Conservation (phyloP, 1,284 basidiomycete genomes). For the Apiotrichum veenhuisii region DNA sequence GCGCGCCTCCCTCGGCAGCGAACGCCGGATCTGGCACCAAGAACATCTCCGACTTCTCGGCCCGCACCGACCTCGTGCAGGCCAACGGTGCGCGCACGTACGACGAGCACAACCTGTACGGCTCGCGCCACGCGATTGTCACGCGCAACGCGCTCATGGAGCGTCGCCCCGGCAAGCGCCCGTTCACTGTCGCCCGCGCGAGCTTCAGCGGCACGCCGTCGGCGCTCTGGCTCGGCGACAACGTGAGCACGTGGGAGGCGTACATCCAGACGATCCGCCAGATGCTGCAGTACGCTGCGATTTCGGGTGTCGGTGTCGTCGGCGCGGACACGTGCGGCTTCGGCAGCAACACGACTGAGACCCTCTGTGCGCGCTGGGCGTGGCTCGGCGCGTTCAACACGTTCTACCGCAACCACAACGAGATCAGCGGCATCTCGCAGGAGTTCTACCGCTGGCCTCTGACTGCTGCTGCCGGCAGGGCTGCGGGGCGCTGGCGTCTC, state of each 20-base stretch:
- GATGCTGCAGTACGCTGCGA: conserved; percentile 15
- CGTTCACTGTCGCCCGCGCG: conserved; percentile 67
- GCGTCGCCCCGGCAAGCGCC: conserved; percentile 59
- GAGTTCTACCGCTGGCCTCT: conserved; percentile 74
- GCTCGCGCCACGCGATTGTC: conserved; percentile 64
- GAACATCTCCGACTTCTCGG: conserved; percentile 34
- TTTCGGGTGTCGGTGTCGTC: conserved; percentile 54
- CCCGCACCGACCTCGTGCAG: conserved; percentile 56
- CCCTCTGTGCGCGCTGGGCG: conserved; percentile 70
- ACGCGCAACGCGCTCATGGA: conserved; percentile 62
- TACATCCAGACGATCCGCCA: conserved; percentile 13
- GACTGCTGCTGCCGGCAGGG: conserved; percentile 64
- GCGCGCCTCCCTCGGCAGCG: conserved; percentile 20
- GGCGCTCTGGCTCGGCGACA: conserved; percentile 64
- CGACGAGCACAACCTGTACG: conserved; percentile 62
- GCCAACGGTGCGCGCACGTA: conserved; percentile 63
- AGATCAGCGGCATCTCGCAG: conserved; percentile 48
- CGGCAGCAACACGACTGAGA: conserved; percentile 67
- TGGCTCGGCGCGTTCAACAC: conserved; percentile 51
- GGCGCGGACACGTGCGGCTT: conserved; percentile 64
- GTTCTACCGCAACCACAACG: conserved; percentile 46
- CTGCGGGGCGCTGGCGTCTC: conserved; percentile 56
- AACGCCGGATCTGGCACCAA: conserved; percentile 19
- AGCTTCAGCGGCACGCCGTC: conserved; percentile 63
- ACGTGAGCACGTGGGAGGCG: conserved; percentile 55